These are phyloP conservation scores for Camellia sinensis DNA, from an alignment of 148 eudicot species.

Conservation along the genomic window DNA sequence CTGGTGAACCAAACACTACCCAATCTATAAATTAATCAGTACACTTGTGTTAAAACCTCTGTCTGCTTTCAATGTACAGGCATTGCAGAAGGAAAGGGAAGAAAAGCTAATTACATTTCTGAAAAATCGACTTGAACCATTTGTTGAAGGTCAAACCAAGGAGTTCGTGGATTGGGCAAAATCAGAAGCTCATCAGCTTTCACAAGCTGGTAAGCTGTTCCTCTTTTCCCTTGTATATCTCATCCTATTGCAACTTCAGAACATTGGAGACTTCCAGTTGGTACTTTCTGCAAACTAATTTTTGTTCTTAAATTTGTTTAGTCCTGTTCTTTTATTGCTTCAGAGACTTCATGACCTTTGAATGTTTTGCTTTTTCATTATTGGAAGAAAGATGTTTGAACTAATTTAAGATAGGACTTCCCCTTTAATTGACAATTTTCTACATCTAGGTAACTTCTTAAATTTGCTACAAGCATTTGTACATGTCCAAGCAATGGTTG, in stretches of 20 bases:
- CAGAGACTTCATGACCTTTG: not conserved
- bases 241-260: conserved; percentile 6
- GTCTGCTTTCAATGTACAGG: conserved; percentile 36
- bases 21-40: not conserved
- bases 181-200: conserved; percentile 70
- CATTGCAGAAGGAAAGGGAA: conserved; percentile 70
- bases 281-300: not conserved
- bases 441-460: too few species aligned
- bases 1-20: too few species aligned
- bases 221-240: not conserved
- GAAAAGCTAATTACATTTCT: conserved; percentile 61
- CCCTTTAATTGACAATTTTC: not conserved
- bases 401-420: not conserved
- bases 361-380: not conserved
- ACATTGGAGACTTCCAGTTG: not conserved
- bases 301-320: not conserved
- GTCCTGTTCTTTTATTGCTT: not conserved
- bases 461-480: not conserved
- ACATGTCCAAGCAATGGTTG: not conserved
- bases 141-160: conserved; percentile 61
- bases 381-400: not conserved
- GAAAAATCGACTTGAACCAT: conserved; percentile 69
- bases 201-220: conserved; percentile 64
- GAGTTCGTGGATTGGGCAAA: conserved; percentile 79
- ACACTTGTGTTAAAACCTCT: not conserved